These are phyloP conservation scores for Neurospora sp. DNA, from an alignment of 495 filamentous ascomycete genomes.

Conservation along the genomic window DNA sequence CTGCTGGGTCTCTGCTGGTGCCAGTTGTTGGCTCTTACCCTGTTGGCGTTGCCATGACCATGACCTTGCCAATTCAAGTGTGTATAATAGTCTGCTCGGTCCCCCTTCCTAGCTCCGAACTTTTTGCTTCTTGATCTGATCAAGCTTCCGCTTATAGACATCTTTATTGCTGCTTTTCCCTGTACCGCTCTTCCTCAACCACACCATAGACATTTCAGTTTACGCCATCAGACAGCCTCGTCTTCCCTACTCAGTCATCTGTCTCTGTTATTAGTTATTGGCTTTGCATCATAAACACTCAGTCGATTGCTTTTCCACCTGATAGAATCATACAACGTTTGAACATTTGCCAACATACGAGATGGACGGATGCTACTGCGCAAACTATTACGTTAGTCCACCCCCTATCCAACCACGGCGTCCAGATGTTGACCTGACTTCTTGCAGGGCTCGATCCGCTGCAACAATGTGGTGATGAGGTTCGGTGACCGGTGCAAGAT, in stretches of 20 bases:
- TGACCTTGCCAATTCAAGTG: neutral
- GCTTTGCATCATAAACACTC: neutral
- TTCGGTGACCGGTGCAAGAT: slow-evolving; percentile 37
- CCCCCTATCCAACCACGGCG: neutral
- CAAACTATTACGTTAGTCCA: slow-evolving; percentile 42
- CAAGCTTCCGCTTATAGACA: neutral
- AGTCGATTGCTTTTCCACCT: neutral
- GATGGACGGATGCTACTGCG: slow-evolving; percentile 35
- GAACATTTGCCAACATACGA: neutral
- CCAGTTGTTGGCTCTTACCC: neutral
- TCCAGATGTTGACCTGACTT: slow-evolving; percentile 3
- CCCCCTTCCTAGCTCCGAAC: neutral
- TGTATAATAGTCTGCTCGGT: neutral
- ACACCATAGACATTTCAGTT: neutral
- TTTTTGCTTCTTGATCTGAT: neutral
- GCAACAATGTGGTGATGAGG: slow-evolving; percentile 32
- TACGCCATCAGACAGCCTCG: neutral
- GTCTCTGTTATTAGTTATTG: neutral
- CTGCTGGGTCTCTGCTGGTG: neutral
- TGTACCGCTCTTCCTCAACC: neutral
- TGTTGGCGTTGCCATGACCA: neutral
- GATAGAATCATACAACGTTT: neutral
- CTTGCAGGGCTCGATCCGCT: slow-evolving; percentile 30
- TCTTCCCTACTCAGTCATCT: neutral
- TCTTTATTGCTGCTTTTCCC: neutral